phyloP scores from a whole-genome alignment of 176 grass and related monocot genomes.

The Triticum urartu region DNA sequence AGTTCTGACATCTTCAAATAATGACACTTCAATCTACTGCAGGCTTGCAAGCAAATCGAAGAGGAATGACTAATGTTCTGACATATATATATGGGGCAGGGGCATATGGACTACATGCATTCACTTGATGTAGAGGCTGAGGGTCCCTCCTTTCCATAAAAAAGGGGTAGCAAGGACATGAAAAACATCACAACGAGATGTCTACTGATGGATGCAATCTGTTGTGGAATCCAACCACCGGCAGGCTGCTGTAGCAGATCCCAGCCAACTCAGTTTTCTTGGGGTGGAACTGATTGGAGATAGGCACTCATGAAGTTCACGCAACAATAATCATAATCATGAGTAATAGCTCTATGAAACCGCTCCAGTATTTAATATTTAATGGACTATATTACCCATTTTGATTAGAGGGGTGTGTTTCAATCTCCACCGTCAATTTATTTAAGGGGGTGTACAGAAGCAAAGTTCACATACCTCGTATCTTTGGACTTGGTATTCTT shows the following conservation, averaged over 20 bases:
- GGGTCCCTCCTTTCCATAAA: neutral
- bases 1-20: neutral
- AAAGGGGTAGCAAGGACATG: neutral
- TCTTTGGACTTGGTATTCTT: conserved; percentile 97
- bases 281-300: no score
- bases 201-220: no score
- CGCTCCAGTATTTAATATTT: neutral
- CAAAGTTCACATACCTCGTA: conserved; percentile 64
- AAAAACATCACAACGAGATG: no score
- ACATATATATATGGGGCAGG: neutral
- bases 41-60: conserved; percentile 7
- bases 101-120: neutral
- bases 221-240: no score
- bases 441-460: neutral
- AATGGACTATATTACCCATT: no score
- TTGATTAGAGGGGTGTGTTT: no score
- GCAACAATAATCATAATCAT: no score
- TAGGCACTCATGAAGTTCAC: no score
- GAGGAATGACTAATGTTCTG: neutral
- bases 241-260: no score
- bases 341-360: no score
- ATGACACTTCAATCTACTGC: neutral
- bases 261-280: no score
- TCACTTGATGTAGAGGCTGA: neutral
- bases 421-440: no score